Base-by-base conservation (phyloP, 768 basidiomycete species). In the Auricularia sp. region DNA sequence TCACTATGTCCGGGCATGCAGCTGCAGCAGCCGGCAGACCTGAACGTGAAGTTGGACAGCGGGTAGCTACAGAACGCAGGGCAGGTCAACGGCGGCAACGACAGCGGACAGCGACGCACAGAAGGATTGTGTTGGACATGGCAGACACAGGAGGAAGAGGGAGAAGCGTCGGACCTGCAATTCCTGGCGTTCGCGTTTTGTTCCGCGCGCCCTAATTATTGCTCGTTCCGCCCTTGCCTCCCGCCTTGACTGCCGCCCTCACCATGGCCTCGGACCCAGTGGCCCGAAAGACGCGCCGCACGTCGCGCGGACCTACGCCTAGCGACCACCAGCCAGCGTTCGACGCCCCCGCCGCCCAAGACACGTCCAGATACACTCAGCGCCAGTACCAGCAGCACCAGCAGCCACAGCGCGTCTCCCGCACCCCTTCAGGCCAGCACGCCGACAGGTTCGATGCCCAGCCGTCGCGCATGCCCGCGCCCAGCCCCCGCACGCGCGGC, bases 31-130 rank as follows among this genome's bases (percentile, higher is more conserved):
- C 62, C 47, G 70, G 66, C 73, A 23, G 64, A 88, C 91, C 90
- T 93, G 78, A 96, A 95, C 5, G 92, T 92, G 71, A 93, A 96
- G 76, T 95, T 93, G 56, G 91, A 91, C 7, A 92, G 80, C 0
- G 89, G 91, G 69, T 93, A 93, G 7, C 90, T 91, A 66, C 29
- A 18, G 64, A 67, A 66, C 33, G 68, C 0, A 42, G 62, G 18
- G 44, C 18, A 62, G n/a, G 11, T 42, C 34, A 21, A 62, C 54
- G 65, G 65, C 54, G 56, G 36, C 44, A 34, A 36, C 43, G 21
- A 36, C 8, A 42, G 12, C 39, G 39, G 21, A 61, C 29, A 12
- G 39, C 21, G 1, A 74, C 79, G 63, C 68, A 80, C 81, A 82
- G 73, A 16, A 81, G 74, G 53, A 82, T 83, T 18, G 82, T 82